Base-by-base conservation (phyloP, 2,329 filamentous ascomycete species). In the Aureobasidium musti region DNA sequence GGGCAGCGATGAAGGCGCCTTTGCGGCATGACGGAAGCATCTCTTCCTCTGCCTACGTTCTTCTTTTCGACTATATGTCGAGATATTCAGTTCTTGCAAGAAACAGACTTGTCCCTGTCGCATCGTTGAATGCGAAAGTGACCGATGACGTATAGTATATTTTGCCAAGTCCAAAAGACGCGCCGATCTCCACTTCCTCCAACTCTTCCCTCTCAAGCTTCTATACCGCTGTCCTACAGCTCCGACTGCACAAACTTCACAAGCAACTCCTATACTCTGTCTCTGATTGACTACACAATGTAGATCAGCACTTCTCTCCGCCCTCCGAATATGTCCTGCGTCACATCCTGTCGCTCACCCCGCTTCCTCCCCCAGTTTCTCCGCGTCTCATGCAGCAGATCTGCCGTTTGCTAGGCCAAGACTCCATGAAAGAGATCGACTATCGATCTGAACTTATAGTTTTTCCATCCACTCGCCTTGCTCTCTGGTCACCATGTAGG, bases 1-100 rank as follows among this genome's bases (percentile, higher is more conserved):
- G 53, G 21, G 23, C 41, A 8, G 52, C 53, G 17, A 14, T 17
- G 7, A 28, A 47, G 30, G 39, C 63, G 39, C 53, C 39, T 19
- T 52, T 54, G 17, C 63, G 52, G 53, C 63, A 57, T 66, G 63
- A 66, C 23, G 41, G 33, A 53, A 57, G 63, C 63, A 65, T 65
- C 28, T 65, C 61, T 56, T 45, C 39, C 60, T 35, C 4, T 53
- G 60, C 49, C 60, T 37, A 5, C 5, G 14, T 10, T 33, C 14
- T 26, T 64, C 37, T 54, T 19, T 41, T 7, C 17, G 35, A 19
- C 41, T 10, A 14, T 35, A 14, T 49, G 30, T 49, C n/a, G 30
- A 19, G 19, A 28, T 39, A n/a, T 11, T 52, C 21, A 26, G 28
- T 37, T 49, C 21, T 39, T 39, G 23, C 5, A 14, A 39, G 35